Base-by-base conservation (phyloP, 2,329 filamentous ascomycete genomes). In the Kalaharituber pfeilii region DNA sequence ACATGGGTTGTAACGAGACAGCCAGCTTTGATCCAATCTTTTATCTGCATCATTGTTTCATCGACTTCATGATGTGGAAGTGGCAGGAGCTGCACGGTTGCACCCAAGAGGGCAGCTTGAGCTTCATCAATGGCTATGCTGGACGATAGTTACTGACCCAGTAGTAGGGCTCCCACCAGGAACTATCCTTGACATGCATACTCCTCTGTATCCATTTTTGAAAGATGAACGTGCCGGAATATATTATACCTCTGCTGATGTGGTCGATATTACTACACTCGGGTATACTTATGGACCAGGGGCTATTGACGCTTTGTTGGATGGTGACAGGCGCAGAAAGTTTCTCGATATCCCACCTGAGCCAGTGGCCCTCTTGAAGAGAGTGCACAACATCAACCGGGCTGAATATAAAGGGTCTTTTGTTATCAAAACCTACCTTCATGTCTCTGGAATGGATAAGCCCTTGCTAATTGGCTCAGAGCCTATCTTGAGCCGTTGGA, bases 1-100 rank as follows among this genome's bases (percentile, higher is more conserved):
- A 67, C 55, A 67, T 67, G 65, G 65, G 65, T 2, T 64, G 65
- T 53, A 67, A 67, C 51, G 64, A 67, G n/a, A 67, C 64, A 25
- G 65, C 65, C 3, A 57, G 53, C 4, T 67, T 67, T 36, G 66
- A 67, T 47, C 65, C 64, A 18, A 60, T 66, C 52, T 67, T 67
- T 51, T 67, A 56, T 59, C 64, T 67, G 53, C 65, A 67, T 49
- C 65, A 67, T 53, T 60, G 55, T 55, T 66, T 65, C 51, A 57
- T 67, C 47, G 65, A 67, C 57, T 54, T 55, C 27, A 51, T 63
- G 7, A 66, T 67, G 53, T 66, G 65, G 65, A 47, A 42, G 3
- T 67, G 66, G 66, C 66, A 67, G 59, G 25, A 54, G 15, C 51
- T 52, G 2, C 39, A 64, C 39, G 28, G 33, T 13, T 39, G 28